phyloP scores from a whole-genome alignment of 2,329 filamentous ascomycete genomes.

The Arthrobotrys entomopaga region DNA sequence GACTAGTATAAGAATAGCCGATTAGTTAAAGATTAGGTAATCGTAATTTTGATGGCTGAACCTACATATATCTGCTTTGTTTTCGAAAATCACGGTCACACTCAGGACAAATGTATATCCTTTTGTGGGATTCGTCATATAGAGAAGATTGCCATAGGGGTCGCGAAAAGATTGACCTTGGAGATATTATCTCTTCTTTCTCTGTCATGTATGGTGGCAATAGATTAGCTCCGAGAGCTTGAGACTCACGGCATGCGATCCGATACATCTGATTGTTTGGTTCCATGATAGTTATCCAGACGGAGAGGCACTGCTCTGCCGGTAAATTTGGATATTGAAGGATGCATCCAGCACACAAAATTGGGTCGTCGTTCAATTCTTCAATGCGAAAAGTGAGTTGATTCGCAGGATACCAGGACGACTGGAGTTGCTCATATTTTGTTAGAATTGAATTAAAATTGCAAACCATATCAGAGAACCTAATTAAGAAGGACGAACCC shows the following conservation, averaged over 20 bases:
- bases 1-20: slow-evolving; percentile 2
- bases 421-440: slow-evolving; percentile 7
- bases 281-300: slow-evolving; percentile 22
- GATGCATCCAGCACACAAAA: slow-evolving; percentile 40
- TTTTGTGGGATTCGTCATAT: slow-evolving; percentile 31
- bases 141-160: slow-evolving; percentile 26
- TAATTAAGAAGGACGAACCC: slow-evolving; percentile 17
- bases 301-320: slow-evolving; percentile 30
- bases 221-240: slow-evolving; percentile 17
- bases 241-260: slow-evolving; percentile 49
- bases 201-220: slow-evolving; percentile 36
- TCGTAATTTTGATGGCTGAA: neutral
- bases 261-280: slow-evolving; percentile 38
- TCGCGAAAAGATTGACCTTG: slow-evolving; percentile 31
- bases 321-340: slow-evolving; percentile 41
- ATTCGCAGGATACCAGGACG: slow-evolving; percentile 32
- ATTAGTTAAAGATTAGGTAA: no score
- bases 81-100: slow-evolving; percentile 44
- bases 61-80: slow-evolving; percentile 52
- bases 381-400: slow-evolving; percentile 46
- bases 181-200: slow-evolving; percentile 50
- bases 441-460: slow-evolving; percentile 9
- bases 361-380: slow-evolving; percentile 44
- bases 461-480: slow-evolving; percentile 4
- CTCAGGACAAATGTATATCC: slow-evolving; percentile 47